phyloP scores from a whole-genome alignment of 805 yeast genomes.

The Zygosaccharomyces siamensis region DNA sequence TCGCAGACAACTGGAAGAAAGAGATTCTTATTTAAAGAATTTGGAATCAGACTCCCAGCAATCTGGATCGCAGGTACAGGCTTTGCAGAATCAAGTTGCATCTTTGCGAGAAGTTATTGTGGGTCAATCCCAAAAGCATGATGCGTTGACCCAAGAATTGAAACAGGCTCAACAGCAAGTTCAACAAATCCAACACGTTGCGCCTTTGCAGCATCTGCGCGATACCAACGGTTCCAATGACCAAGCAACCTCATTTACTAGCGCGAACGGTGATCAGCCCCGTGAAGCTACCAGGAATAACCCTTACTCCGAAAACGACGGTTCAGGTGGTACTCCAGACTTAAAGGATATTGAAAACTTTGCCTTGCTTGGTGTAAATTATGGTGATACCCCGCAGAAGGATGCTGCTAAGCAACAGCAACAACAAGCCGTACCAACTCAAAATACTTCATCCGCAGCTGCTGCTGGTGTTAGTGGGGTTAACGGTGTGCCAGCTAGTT shows the following conservation, averaged over 20 bases:
- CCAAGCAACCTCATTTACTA: slow-evolving; percentile 2
- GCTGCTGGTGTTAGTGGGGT: slow-evolving; percentile 8
- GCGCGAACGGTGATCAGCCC: slow-evolving; percentile 1
- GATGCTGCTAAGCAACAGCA: slow-evolving; percentile 13
- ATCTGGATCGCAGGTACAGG: slow-evolving; percentile 6
- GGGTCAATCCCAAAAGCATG: slow-evolving; percentile 9
- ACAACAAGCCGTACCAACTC: slow-evolving; percentile 2
- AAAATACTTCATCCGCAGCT: slow-evolving; percentile 6
- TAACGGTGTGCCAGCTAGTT: slow-evolving; percentile 5
- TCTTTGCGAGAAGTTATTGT: slow-evolving; percentile 10
- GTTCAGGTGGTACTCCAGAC: slow-evolving; percentile 31
- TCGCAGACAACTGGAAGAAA: slow-evolving; percentile 15
- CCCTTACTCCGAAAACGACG: slow-evolving; percentile 11
- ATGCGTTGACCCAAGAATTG: slow-evolving; percentile 10
- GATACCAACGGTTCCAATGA: slow-evolving; percentile 3
- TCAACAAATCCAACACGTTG: background rate
- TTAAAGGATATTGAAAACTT: slow-evolving; percentile 33
- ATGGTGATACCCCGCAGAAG: slow-evolving; percentile 28
- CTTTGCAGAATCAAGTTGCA: slow-evolving; percentile 11
- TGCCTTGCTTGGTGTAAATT: slow-evolving; percentile 30
- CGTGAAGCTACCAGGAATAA: background rate
- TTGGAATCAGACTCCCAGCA: slow-evolving; percentile 7
- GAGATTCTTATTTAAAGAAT: slow-evolving; percentile 12
- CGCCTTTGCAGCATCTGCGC: background rate
- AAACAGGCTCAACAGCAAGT: slow-evolving; percentile 3